Conservation (phyloP, 768 basidiomycete genomes). For the Galerina marginata region DNA sequence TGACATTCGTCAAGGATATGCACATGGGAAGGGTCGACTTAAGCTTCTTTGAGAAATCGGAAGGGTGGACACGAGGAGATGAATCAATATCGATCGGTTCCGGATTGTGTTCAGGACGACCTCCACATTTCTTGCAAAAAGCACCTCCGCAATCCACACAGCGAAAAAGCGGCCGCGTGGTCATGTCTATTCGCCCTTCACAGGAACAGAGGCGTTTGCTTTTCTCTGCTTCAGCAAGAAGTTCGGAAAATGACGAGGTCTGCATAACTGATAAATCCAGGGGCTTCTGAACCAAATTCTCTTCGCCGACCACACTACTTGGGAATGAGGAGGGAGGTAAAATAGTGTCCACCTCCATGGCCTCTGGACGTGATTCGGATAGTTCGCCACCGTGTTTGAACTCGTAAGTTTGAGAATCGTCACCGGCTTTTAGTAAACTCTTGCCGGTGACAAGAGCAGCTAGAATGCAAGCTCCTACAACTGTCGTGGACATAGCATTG, state of each 20-base stretch:
- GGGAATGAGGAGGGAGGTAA: slow-evolving; percentile 27
- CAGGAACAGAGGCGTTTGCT: slow-evolving; percentile 88
- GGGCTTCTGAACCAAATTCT: slow-evolving; percentile 63
- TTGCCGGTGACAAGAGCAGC: slow-evolving; percentile 75
- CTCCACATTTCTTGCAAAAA: slow-evolving; percentile 86
- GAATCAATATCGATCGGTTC: slow-evolving; percentile 53
- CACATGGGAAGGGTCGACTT: slow-evolving; percentile 90
- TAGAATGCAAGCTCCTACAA: slow-evolving; percentile 89
- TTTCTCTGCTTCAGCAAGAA: slow-evolving; percentile 67
- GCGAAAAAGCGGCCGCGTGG: slow-evolving; percentile 63
- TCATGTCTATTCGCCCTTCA: slow-evolving; percentile 85
- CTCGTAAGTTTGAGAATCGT: slow-evolving; percentile 73
- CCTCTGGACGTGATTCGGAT: slow-evolving; percentile 37
- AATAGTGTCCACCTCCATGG: slow-evolving; percentile 54
- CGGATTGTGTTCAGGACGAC: slow-evolving; percentile 88
- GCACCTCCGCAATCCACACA: slow-evolving; percentile 82
- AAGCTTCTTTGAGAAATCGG: slow-evolving; percentile 74
- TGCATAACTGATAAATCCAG: slow-evolving; percentile 71
- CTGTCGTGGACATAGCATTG: slow-evolving; percentile 98
- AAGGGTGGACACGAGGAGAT: slow-evolving; percentile 70
- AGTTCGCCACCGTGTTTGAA: slow-evolving; percentile 52
- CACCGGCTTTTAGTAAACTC: slow-evolving; percentile 69
- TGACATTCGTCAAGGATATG: slow-evolving; percentile 60
- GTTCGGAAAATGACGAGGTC: slow-evolving; percentile 49
- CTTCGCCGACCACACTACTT: slow-evolving; percentile 73